A percentile compares a stretch with the other conserved stretches of the same genome.
Evolutionary conservation across 108 stramenopile genomes (phyloP).

Genomic region (Nannochloropsis salina): DNA sequence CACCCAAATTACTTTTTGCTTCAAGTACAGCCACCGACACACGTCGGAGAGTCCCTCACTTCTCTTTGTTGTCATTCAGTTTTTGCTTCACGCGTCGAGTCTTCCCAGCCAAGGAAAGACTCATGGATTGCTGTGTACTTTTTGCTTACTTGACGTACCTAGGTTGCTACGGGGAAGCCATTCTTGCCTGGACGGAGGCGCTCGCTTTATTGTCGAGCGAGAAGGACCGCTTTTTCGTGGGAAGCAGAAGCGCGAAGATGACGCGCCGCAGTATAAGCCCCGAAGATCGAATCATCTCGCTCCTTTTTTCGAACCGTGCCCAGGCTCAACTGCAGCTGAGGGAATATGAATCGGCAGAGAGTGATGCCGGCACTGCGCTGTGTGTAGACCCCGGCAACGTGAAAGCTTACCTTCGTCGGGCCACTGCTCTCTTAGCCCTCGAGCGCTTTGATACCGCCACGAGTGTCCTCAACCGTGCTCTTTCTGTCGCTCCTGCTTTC

Average conservation of each 20-base stretch:
- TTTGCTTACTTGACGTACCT: not conserved
- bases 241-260: too few species aligned
- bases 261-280: too few species aligned
- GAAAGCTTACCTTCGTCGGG: not conserved
- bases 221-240: too few species aligned
- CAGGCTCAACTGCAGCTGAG: not conserved
- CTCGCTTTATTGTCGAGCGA: not conserved
- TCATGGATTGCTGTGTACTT: too few species aligned
- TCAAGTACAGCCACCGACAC: too few species aligned
- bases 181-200: not conserved
- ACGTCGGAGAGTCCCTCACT: too few species aligned
- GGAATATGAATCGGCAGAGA: not conserved
- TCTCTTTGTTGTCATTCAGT: too few species aligned
- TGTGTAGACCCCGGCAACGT: not conserved
- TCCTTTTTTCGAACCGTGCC: not conserved
- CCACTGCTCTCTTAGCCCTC: not conserved
- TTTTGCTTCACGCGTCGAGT: too few species aligned
- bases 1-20: too few species aligned
- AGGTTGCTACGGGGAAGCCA: not conserved
- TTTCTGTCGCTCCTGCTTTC: not conserved
- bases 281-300: not conserved
- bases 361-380: not conserved
- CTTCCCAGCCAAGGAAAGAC: too few species aligned
- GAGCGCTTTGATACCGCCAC: not conserved
- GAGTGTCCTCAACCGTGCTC: conserved; percentile 4